Percentiles rank a stretch among this genome's conserved stretches.
Evolutionary conservation across 805 yeast species (phyloP).

Genomic region (Maudiozyma serrabonitensis): DNA sequence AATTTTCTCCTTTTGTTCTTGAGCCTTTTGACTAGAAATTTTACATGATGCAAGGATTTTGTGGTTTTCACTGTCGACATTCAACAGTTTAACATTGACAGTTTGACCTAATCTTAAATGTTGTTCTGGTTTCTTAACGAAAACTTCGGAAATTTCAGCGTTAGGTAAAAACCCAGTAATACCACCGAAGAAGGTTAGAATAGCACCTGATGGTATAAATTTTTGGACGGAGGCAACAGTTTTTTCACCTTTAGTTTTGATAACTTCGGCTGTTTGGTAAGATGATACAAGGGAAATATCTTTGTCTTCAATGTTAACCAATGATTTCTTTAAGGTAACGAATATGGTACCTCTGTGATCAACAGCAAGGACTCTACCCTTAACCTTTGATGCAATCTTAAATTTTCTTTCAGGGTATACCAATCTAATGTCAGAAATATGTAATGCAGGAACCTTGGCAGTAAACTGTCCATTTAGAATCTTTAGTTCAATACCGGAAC

Average conservation of each 20-base stretch:
- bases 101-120: conserved; percentile 80
- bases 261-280: conserved; percentile 45
- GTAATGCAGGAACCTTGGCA: conserved; percentile 64
- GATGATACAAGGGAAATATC: conserved; percentile 27
- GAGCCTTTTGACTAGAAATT: conserved; percentile 43
- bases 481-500: conserved; percentile 60
- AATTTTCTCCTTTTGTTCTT: conserved; percentile 39
- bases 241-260: conserved; percentile 30
- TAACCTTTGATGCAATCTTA: conserved; percentile 73
- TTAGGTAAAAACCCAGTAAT: conserved; percentile 76
- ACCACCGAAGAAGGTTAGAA: conserved; percentile 74
- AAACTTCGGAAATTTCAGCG: conserved; percentile 83
- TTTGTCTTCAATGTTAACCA: conserved; percentile 45
- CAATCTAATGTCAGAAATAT: conserved; percentile 76
- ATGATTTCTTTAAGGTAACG: conserved; percentile 73
- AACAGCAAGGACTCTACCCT: conserved; percentile 56
- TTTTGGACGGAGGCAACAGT: conserved; percentile 68
- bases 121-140: conserved; percentile 66
- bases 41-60: conserved; percentile 68
- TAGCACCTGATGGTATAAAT: conserved; percentile 67
- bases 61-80: conserved; percentile 42
- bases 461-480: conserved; percentile 53
- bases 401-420: conserved; percentile 88
- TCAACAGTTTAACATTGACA: conserved; percentile 55
- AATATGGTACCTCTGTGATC: conserved; percentile 40